Conservation (phyloP, 1,284 basidiomycete genomes). For the Xerocomus minutiporus region DNA sequence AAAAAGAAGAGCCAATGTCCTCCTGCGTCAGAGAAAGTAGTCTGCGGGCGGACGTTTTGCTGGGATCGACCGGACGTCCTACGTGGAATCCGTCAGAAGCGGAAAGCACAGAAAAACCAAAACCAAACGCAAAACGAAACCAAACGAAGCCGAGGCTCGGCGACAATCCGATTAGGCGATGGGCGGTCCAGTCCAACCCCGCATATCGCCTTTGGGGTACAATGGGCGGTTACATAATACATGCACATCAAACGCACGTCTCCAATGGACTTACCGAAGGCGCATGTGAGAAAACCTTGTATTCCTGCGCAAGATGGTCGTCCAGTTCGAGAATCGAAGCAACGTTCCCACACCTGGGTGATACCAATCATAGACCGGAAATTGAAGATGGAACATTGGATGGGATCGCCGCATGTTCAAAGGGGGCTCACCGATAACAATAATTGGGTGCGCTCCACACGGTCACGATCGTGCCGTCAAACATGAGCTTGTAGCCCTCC, state of each 20-base stretch:
- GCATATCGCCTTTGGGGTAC: slow-evolving; percentile 31
- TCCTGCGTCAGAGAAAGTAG: slow-evolving; percentile 58
- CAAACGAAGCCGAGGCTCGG: neutral
- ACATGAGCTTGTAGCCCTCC: slow-evolving; percentile 99
- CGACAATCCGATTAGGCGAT: slow-evolving; percentile 1
- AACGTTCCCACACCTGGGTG: slow-evolving; percentile 82
- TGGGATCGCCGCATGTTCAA: neutral
- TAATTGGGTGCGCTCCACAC: slow-evolving; percentile 99
- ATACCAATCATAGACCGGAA: slow-evolving; percentile 11
- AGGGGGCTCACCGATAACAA: slow-evolving; percentile 74
- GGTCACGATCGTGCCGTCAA: slow-evolving; percentile 92
- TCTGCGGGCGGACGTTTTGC: slow-evolving; percentile 86
- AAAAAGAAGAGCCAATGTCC: neutral
- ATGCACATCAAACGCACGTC: neutral
- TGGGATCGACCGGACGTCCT: slow-evolving; percentile 85
- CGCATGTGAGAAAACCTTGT: slow-evolving; percentile 85
- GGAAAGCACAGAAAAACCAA: neutral
- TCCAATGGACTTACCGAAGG: slow-evolving; percentile 48
- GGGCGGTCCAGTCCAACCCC: slow-evolving; percentile 17
- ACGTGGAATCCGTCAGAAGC: neutral
- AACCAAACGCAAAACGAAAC: neutral
- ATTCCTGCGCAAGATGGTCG: slow-evolving; percentile 85
- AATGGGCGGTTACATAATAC: neutral
- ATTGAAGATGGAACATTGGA: slow-evolving; percentile 11
- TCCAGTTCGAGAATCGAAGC: slow-evolving; percentile 91